Percentiles rank a stretch among this genome's conserved stretches.
Conservation (phyloP, 1,284 basidiomycete species). For the Ustilago lituana region DNA sequence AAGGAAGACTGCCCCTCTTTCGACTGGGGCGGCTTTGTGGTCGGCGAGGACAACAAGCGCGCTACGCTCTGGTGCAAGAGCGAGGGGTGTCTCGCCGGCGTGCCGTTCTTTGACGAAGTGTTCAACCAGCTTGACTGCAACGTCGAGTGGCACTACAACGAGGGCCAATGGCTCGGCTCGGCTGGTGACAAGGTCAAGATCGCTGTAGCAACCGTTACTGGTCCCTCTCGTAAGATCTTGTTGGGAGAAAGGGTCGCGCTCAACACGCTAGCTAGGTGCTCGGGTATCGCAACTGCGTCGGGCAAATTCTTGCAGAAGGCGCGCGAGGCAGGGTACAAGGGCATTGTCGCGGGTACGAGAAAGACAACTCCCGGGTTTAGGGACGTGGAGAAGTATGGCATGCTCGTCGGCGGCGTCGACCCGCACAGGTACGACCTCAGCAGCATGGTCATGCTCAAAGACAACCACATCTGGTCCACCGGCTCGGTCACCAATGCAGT, state of each 20-base stretch:
- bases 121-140: constrained; percentile 89
- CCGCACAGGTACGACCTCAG: constrained; percentile 95
- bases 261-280: constrained; percentile 92
- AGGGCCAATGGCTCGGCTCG: constrained; percentile 76
- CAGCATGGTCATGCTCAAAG: constrained; percentile 99
- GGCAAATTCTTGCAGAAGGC: constrained; percentile 84
- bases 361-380: constrained; percentile 98
- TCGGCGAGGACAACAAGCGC: constrained; percentile 86
- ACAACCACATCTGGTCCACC: constrained; percentile 98
- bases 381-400: constrained; percentile 97
- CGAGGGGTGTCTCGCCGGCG: constrained; percentile 86
- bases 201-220: constrained; percentile 84
- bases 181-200: constrained; percentile 72
- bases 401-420: constrained; percentile 97
- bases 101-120: constrained; percentile 94
- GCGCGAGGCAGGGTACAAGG: constrained; percentile 80
- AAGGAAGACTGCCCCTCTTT: constrained; percentile 95
- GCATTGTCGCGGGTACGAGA: constrained; percentile 91
- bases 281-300: constrained; percentile 95
- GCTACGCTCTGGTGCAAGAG: constrained; percentile 90
- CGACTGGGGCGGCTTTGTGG: constrained; percentile 96
- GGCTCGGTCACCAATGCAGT: constrained; percentile 92
- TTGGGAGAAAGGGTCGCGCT: constrained; percentile 93
- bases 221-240: constrained; percentile 86
- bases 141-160: constrained; percentile 89